Percentiles rank a stretch among this genome's conserved stretches.
phyloP scores from a whole-genome alignment of 495 filamentous ascomycete species.

The Xylaria sp. region DNA sequence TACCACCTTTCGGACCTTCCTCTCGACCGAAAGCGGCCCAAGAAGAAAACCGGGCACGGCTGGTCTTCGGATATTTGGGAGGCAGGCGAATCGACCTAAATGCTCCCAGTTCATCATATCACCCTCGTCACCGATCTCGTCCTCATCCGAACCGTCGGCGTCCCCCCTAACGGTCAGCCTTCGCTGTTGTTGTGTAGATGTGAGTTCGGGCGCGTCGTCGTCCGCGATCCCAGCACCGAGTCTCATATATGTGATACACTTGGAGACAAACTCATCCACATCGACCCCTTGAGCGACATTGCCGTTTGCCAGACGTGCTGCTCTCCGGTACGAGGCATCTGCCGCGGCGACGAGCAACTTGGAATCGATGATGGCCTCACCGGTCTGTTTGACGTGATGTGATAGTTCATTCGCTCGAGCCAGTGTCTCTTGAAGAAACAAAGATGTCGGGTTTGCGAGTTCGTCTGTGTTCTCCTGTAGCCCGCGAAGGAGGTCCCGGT shows the following conservation, averaged over 20 bases:
- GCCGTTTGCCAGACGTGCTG: constrained; percentile 72
- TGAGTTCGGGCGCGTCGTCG: constrained; percentile 50
- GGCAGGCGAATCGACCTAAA: constrained; percentile 76
- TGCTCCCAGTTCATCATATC: constrained; percentile 89
- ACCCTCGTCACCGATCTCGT: constrained; percentile 69
- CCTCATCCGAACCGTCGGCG: constrained; percentile 50
- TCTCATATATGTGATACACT: constrained; percentile 88
- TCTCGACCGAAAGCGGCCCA: constrained; percentile 88
- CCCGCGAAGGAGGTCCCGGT: constrained; percentile 70
- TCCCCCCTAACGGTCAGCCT: constrained; percentile 39
- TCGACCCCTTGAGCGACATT: constrained; percentile 76
- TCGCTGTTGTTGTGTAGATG: constrained; percentile 54
- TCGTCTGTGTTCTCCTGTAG: constrained; percentile 76
- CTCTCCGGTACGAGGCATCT: constrained; percentile 78
- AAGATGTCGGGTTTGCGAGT: constrained; percentile 64
- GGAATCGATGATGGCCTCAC: constrained; percentile 91
- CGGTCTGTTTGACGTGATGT: constrained; percentile 80
- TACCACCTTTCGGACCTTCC: constrained; percentile 71
- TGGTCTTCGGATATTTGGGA: constrained; percentile 75
- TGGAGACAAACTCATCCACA: constrained; percentile 91
- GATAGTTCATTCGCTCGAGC: constrained; percentile 68
- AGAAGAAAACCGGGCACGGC: constrained; percentile 83
- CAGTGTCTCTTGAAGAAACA: constrained; percentile 68
- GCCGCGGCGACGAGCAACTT: constrained; percentile 78
- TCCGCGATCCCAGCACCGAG: constrained; percentile 56